phyloP scores from a whole-genome alignment of 73 alveolate genomes.

The Effrenium voratum region DNA sequence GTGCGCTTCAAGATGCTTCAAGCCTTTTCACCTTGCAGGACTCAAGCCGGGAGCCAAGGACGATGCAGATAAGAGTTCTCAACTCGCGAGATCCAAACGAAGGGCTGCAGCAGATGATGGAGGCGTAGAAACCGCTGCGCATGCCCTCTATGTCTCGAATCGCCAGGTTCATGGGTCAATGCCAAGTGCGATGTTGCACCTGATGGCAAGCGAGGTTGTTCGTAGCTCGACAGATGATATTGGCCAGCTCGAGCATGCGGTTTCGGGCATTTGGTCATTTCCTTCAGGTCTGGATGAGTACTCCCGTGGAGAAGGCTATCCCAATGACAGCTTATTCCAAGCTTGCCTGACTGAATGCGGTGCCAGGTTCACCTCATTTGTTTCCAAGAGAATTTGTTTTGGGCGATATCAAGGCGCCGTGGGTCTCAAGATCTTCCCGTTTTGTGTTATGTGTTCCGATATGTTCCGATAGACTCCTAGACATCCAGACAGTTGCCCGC shows the following conservation, averaged over 20 bases:
- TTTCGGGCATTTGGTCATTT: background rate
- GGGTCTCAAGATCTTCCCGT: background rate
- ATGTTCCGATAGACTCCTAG: background rate
- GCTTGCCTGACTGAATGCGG: background rate
- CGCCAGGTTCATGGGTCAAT: slow-evolving; percentile 61
- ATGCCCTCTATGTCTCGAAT: background rate
- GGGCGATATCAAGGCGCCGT: background rate
- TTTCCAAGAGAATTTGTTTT: slow-evolving; percentile 6
- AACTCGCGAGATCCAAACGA: slow-evolving; percentile 32
- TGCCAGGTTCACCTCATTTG: slow-evolving; percentile 64
- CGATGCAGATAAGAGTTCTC: slow-evolving; percentile 49
- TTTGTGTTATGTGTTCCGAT: background rate
- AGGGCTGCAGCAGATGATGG: slow-evolving; percentile 18
- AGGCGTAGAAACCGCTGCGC: slow-evolving; percentile 3
- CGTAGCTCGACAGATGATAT: background rate
- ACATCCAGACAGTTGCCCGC: too few relatives aligned
- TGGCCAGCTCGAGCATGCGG: background rate
- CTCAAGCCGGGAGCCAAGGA: slow-evolving; percentile 22
- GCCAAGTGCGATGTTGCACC: slow-evolving; percentile 82
- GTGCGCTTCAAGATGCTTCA: background rate
- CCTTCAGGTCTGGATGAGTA: slow-evolving; percentile 40
- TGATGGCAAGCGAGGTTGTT: slow-evolving; percentile 71
- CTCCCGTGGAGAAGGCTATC: slow-evolving; percentile 7
- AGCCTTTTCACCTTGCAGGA: background rate
- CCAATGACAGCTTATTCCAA: too few relatives aligned